Conservation (phyloP, 495 filamentous ascomycete genomes). For the Stereocaulon alpinum region DNA sequence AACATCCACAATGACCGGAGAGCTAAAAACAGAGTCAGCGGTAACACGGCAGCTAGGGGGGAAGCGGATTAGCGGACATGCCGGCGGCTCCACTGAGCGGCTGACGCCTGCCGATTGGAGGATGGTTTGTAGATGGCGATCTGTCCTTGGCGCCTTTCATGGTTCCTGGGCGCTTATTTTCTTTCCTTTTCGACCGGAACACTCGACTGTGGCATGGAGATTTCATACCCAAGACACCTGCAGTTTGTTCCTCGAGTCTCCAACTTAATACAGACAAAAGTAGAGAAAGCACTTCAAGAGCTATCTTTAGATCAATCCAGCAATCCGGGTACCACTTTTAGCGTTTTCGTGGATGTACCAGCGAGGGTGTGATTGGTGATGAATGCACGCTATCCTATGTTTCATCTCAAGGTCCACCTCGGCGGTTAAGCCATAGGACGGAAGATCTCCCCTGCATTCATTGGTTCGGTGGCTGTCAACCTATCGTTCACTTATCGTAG, state of each 20-base stretch:
- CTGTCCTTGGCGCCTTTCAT: neutral
- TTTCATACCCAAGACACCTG: neutral
- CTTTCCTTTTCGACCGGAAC: neutral
- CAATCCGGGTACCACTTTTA: neutral
- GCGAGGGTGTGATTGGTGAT: neutral
- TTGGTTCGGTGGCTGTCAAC: neutral
- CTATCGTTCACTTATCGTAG: neutral
- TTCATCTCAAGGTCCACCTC: neutral
- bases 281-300: no score
- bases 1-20: neutral
- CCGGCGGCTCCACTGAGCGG: neutral
- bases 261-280: neutral
- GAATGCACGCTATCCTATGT: conserved; percentile 3
- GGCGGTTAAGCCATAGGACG: conserved; percentile 6
- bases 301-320: neutral
- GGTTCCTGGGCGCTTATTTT: neutral
- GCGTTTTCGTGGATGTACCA: neutral
- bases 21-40: conserved; percentile 10
- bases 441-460: neutral
- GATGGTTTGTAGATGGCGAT: neutral
- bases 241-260: neutral
- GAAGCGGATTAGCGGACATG: neutral
- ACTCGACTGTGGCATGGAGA: neutral
- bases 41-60: conserved; percentile 6
- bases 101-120: conserved; percentile 1